A percentile compares a stretch with the other conserved stretches of the same genome.
Evolutionary conservation across 257 asterid species (phyloP).

Genomic region (Plectranthus barbatus): DNA sequence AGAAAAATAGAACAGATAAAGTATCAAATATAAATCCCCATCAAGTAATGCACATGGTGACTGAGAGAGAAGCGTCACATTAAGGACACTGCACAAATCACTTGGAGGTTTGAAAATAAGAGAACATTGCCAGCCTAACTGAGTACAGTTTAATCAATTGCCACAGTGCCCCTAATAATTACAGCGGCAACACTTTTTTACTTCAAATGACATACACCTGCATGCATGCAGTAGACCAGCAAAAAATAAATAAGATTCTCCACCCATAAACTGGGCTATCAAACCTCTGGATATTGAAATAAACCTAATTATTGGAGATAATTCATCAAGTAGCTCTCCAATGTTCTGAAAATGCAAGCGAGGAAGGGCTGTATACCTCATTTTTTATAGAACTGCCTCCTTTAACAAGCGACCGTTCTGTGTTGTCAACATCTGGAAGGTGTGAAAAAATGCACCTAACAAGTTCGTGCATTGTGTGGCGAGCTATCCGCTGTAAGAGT

Average conservation of each 20-base stretch:
- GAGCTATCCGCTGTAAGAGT: conserved; percentile 83
- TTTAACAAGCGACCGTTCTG: conserved; percentile 59
- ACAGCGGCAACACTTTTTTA: no score
- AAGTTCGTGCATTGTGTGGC: conserved; percentile 92
- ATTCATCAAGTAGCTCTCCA: no score
- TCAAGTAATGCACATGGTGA: background rate
- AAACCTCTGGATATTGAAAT: no score
- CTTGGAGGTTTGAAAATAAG: background rate
- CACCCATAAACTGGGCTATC: no score
- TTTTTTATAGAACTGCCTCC: conserved; percentile 53
- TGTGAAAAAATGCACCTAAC: conserved; percentile 86
- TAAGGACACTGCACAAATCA: conserved; percentile 1
- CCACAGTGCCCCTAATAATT: no score
- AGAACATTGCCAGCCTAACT: no score
- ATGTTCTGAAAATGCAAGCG: background rate
- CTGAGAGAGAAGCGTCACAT: background rate
- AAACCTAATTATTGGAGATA: no score
- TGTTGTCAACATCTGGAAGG: conserved; percentile 75
- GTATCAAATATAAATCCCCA: conserved; percentile 5
- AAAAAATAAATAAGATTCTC: no score
- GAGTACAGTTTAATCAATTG: no score
- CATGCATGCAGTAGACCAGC: no score
- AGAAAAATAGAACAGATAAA: conserved; percentile 3
- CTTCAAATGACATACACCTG: no score
- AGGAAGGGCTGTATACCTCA: conserved; percentile 36